Evolutionary conservation across 805 yeast species (phyloP).

Genomic region (Candida odintsovae): DNA sequence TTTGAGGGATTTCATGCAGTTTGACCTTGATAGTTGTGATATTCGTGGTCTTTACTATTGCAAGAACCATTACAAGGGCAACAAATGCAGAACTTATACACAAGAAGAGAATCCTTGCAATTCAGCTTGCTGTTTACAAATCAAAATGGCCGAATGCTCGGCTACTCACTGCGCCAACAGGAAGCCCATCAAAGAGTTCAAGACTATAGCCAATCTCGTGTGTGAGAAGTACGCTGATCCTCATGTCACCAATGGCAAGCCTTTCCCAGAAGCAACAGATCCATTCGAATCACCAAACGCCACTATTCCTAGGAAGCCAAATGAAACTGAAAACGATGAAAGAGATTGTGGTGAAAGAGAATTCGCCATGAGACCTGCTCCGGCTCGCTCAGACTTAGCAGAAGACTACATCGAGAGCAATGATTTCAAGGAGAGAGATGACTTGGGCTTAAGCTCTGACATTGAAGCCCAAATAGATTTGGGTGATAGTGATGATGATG

Average conservation of each 20-base stretch:
- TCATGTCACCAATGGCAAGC: constrained; percentile 9
- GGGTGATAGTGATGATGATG: constrained; percentile 24
- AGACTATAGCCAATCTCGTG: constrained; percentile 15
- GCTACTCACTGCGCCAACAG: constrained; percentile 15
- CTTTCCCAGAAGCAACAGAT: background rate
- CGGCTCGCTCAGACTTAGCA: constrained; percentile 3
- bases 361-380: constrained; percentile 1
- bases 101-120: constrained; percentile 16
- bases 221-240: constrained; percentile 23
- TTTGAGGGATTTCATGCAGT: constrained; percentile 11
- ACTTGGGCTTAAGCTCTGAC: background rate
- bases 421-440: background rate
- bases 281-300: background rate
- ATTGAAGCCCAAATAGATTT: background rate
- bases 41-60: constrained; percentile 18
- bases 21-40: constrained; percentile 21
- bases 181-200: constrained; percentile 12
- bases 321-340: background rate
- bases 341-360: constrained; percentile 8
- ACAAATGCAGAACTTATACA: constrained; percentile 11
- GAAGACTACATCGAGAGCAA: background rate
- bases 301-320: background rate
- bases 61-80: constrained; percentile 16
- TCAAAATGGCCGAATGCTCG: constrained; percentile 21
- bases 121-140: constrained; percentile 22